A percentile compares a stretch with the other conserved stretches of the same genome.
Evolutionary conservation across 1,139 yeast genomes (phyloP).

Genomic region (Lodderomyces pseudojiufengensis): DNA sequence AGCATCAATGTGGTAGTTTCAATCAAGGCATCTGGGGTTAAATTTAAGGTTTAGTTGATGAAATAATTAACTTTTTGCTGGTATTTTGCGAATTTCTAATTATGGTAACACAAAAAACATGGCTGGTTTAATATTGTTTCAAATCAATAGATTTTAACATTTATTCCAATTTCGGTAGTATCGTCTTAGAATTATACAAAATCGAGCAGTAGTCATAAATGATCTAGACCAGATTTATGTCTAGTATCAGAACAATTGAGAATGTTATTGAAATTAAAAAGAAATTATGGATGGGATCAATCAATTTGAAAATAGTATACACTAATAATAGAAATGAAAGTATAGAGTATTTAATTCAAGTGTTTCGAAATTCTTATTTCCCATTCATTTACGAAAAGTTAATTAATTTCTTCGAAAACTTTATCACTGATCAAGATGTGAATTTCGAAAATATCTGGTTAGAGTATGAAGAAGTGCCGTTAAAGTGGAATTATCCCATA

Average conservation of each 20-base stretch:
- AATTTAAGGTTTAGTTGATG: no score
- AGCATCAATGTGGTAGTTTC: no score
- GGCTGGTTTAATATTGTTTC: no score
- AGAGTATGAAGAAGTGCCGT: slow-evolving; percentile 57
- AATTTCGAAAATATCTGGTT: slow-evolving; percentile 52
- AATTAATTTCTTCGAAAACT: slow-evolving; percentile 38
- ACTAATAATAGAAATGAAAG: slow-evolving; percentile 1
- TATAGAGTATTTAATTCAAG: slow-evolving; percentile 22
- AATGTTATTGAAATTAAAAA: slow-evolving; percentile 23
- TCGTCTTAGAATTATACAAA: no score
- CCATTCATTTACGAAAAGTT: slow-evolving; percentile 46
- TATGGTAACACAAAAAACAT: no score
- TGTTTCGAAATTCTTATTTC: slow-evolving; percentile 54
- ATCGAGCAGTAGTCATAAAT: no score
- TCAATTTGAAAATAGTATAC: slow-evolving; percentile 41
- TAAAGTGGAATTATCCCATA: slow-evolving; percentile 77
- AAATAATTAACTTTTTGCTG: no score
- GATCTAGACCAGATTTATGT: no score
- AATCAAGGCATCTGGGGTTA: no score
- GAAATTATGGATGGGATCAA: slow-evolving; percentile 53
- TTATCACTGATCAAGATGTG: slow-evolving; percentile 20
- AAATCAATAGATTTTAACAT: no score
- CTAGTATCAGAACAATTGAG: neutral
- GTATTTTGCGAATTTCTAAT: no score
- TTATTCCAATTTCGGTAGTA: no score